These are phyloP conservation scores for Hemisphaericaspora xylanilytica DNA, from an alignment of 1,139 yeast species.

Conservation along the genomic window DNA sequence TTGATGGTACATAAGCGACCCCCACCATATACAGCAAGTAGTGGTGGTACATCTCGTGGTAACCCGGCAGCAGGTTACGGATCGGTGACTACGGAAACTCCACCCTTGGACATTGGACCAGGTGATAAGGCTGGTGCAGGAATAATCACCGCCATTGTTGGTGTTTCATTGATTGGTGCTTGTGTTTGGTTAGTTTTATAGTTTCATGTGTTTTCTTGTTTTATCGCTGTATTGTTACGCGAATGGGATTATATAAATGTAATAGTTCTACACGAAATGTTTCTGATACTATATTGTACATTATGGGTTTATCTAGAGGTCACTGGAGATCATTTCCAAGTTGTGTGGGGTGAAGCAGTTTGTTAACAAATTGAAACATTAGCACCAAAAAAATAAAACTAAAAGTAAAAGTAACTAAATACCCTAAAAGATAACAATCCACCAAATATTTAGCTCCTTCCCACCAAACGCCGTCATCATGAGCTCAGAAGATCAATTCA, in stretches of 20 bases:
- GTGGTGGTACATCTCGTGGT: slow-evolving; percentile 64
- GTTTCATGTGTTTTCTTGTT: too few relatives aligned
- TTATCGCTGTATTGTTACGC: too few relatives aligned
- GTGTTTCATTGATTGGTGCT: slow-evolving; percentile 60
- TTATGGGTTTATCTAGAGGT: too few relatives aligned
- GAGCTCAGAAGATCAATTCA: slow-evolving; percentile 50
- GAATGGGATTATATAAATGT: too few relatives aligned
- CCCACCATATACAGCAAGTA: slow-evolving; percentile 54
- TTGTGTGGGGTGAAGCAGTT: too few relatives aligned
- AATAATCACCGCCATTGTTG: slow-evolving; percentile 73
- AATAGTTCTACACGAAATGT: background rate
- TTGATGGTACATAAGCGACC: slow-evolving; percentile 52
- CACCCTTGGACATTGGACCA: slow-evolving; percentile 49
- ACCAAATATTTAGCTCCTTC: background rate
- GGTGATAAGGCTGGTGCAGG: slow-evolving; percentile 90
- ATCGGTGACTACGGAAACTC: slow-evolving; percentile 33
- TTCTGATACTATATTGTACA: too few relatives aligned
- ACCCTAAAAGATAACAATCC: too few relatives aligned
- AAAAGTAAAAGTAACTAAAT: background rate
- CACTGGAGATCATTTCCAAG: too few relatives aligned
- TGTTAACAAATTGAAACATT: too few relatives aligned
- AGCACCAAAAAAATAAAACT: too few relatives aligned
- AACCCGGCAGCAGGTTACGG: slow-evolving; percentile 60
- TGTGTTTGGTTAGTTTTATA: slow-evolving; percentile 67
- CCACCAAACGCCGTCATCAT: slow-evolving; percentile 12